A percentile compares a stretch with the other conserved stretches of the same genome.
Conservation (phyloP, 129 eudicot species). For the Chrysanthemum lavandulifolium region DNA sequence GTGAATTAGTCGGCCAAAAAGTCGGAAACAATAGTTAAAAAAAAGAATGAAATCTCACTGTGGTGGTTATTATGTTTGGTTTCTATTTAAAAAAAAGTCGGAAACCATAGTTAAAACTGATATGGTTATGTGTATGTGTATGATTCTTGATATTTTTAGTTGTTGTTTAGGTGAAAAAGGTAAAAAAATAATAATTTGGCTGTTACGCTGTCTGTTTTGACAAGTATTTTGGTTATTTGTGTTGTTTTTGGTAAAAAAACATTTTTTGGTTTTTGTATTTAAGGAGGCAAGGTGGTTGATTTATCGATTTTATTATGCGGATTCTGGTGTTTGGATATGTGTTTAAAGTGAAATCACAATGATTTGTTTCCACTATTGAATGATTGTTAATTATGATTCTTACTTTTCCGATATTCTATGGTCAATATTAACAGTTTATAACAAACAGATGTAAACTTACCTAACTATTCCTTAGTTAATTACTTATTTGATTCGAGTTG, state of each 20-base stretch:
- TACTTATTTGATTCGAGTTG: neutral
- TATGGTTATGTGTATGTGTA: neutral
- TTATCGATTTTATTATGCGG: neutral
- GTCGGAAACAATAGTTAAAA: too few species aligned
- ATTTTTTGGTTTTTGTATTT: neutral
- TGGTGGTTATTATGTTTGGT: too few species aligned
- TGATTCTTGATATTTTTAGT: neutral
- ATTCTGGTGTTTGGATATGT: constrained; percentile 7
- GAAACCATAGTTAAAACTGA: too few species aligned
- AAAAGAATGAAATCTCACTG: too few species aligned
- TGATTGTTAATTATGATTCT: neutral
- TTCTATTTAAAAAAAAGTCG: too few species aligned
- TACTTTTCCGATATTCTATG: neutral
- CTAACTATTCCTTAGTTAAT: neutral
- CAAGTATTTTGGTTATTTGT: neutral
- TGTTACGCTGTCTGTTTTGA: neutral
- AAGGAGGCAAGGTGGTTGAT: neutral
- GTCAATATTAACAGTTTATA: neutral
- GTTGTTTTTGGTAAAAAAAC: neutral
- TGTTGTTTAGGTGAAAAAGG: neutral
- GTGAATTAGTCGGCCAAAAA: too few species aligned
- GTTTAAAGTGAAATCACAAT: constrained; percentile 1
- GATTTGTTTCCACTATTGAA: neutral
- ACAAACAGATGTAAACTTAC: neutral
- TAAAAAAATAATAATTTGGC: neutral